Base-by-base conservation (phyloP, 2,329 filamentous ascomycete genomes). In the Colletotrichum sp. region DNA sequence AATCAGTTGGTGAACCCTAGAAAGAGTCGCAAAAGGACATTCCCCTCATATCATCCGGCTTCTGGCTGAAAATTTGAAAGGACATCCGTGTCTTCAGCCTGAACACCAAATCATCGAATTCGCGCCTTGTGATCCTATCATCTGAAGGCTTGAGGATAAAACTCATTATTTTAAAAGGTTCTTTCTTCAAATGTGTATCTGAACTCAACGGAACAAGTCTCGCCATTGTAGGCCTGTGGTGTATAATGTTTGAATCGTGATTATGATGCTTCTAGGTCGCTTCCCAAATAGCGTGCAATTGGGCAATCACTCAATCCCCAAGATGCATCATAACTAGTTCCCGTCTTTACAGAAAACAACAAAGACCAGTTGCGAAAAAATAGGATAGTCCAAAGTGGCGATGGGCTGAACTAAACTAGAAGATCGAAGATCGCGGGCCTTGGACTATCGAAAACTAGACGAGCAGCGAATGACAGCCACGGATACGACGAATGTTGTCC, bases 1-100 rank as follows among this genome's bases (percentile, higher is more conserved):
- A 1, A 18, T 43, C 2, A 14, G 4, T 5, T 18, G 36, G 2
- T 14, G 4, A 10, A 18, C 36, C 16, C 2, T 5, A 0, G 36
- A 5, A 10, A 43, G 5, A n/a, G 1, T 43, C 1, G 18, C 0
- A 43, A 6, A 3, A 10, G 18, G 5, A 43, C 9, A 10, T 43
- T n/a, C n/a, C 9, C 8, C 38, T 43, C 18, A 43, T 8, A 12
- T n/a, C 38, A 43, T n/a, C 38, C 8, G 9, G 9, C 18, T 43
- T n/a, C 38, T 43, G 38, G 4, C 9, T 18, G 18, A 43, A 43
- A 10, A n/a, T n/a, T 6, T 0, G 1, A n/a, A 0, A n/a, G 9
- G 4, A 43, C 2, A n/a, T 10, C 18, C 9, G 9, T 43, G 1
- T 43, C 18, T 43, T n/a, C 3, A 43, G 38, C 16, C 9, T 18